phyloP scores from a whole-genome alignment of 192 early-diverging fungal species.

The Coemansia sp. region DNA sequence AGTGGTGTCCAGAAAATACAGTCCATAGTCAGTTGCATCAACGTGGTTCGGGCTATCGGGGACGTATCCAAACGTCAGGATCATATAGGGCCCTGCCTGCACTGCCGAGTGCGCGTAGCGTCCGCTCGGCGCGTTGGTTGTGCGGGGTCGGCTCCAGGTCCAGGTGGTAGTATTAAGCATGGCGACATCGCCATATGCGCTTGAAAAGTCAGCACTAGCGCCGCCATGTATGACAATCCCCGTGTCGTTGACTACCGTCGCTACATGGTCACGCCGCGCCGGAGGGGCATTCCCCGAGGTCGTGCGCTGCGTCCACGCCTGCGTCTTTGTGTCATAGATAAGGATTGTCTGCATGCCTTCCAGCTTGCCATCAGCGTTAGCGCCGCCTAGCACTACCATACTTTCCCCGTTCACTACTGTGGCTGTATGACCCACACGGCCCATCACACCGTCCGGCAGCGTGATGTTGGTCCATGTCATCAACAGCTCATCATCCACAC shows the following conservation, averaged over 20 bases:
- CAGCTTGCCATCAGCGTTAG: slow-evolving; percentile 7
- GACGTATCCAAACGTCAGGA: slow-evolving; percentile 38
- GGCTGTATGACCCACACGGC: slow-evolving; percentile 40
- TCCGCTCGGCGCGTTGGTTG: slow-evolving; percentile 16
- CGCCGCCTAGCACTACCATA: slow-evolving; percentile 52
- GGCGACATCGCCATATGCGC: slow-evolving; percentile 44
- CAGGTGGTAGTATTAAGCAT: slow-evolving; percentile 50
- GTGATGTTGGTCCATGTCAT: slow-evolving; percentile 45
- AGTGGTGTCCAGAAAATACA: slow-evolving; percentile 46
- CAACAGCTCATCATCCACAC: slow-evolving; percentile 1
- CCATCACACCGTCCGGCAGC: slow-evolving; percentile 30
- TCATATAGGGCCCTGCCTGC: slow-evolving; percentile 46
- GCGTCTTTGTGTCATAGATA: slow-evolving; percentile 27
- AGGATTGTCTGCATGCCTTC: slow-evolving; percentile 29
- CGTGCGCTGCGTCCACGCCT: slow-evolving; percentile 28
- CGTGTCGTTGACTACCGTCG: slow-evolving; percentile 33
- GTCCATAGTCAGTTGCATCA: slow-evolving; percentile 21
- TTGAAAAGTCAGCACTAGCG: slow-evolving; percentile 21
- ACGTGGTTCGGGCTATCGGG: not conserved
- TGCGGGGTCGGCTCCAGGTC: slow-evolving; percentile 30
- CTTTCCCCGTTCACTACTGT: slow-evolving; percentile 21
- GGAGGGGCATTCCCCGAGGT: slow-evolving; percentile 26
- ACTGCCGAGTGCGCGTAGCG: slow-evolving; percentile 45
- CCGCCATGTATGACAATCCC: slow-evolving; percentile 50
- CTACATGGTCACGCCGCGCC: slow-evolving; percentile 36